Conservation (phyloP, 768 basidiomycete genomes). For the Clitopilus hobsonii region DNA sequence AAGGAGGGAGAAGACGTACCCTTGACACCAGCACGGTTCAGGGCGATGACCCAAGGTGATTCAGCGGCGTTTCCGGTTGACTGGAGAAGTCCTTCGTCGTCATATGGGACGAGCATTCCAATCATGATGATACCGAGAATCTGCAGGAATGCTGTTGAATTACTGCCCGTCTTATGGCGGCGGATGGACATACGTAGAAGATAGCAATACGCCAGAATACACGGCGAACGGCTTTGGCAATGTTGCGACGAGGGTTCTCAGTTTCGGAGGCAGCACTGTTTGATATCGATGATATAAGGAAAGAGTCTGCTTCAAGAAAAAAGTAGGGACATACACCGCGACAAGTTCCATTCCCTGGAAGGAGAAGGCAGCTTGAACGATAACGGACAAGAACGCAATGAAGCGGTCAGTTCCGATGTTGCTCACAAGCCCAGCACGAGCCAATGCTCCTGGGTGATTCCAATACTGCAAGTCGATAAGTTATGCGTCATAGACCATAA, state of each 20-base stretch:
- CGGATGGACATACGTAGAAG: constrained; percentile 54
- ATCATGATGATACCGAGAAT: constrained; percentile 68
- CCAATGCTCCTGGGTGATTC: constrained; percentile 66
- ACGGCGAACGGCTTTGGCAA: constrained; percentile 67
- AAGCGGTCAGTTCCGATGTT: constrained; percentile 43
- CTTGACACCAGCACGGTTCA: constrained; percentile 66
- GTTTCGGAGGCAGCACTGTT: constrained; percentile 76
- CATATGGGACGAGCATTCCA: constrained; percentile 75
- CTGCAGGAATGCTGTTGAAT: constrained; percentile 21
- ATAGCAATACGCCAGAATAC: constrained; percentile 79
- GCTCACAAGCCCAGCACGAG: constrained; percentile 35
- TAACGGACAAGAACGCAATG: constrained; percentile 36
- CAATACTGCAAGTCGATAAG: constrained; percentile 40
- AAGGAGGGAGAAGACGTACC: constrained; percentile 22
- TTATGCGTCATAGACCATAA: background rate
- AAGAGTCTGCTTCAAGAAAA: too few relatives aligned
- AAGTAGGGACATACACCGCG: constrained; percentile 42
- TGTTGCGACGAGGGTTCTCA: constrained; percentile 72
- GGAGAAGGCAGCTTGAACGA: constrained; percentile 65
- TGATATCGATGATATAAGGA: too few relatives aligned
- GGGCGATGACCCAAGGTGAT: constrained; percentile 85
- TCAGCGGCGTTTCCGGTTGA: constrained; percentile 60
- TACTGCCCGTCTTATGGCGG: background rate
- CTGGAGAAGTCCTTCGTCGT: constrained; percentile 49
- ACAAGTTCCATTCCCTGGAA: constrained; percentile 77